These are phyloP conservation scores for Kockiozyma suomiensis DNA, from an alignment of 805 yeast species.

Conservation along the genomic window DNA sequence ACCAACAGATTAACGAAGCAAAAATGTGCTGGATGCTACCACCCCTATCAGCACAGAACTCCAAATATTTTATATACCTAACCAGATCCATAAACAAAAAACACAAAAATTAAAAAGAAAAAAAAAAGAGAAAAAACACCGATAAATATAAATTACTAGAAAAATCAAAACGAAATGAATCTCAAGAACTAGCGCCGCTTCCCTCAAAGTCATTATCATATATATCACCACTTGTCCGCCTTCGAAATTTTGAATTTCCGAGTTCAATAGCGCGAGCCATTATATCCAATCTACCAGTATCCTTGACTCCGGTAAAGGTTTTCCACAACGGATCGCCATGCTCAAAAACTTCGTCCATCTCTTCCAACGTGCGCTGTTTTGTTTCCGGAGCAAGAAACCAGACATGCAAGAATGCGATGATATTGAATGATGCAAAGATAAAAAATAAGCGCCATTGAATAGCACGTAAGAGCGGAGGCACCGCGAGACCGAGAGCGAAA, in stretches of 20 bases:
- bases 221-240: conserved; percentile 11
- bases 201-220: conserved; percentile 14
- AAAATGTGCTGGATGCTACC: no score
- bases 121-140: neutral
- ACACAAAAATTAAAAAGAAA: neutral
- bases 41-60: neutral
- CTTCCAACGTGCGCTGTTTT: conserved; percentile 83
- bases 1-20: neutral
- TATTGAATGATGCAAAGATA: conserved; percentile 60
- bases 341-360: conserved; percentile 49
- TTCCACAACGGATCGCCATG: conserved; percentile 44
- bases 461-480: conserved; percentile 55
- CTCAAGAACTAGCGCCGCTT: neutral
- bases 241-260: conserved; percentile 16
- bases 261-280: conserved; percentile 29
- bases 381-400: conserved; percentile 81
- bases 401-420: conserved; percentile 47
- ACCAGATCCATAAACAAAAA: neutral
- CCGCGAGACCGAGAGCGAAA: conserved; percentile 68
- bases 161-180: neutral
- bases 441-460: conserved; percentile 65
- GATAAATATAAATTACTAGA: neutral
- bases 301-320: conserved; percentile 15
- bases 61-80: neutral
- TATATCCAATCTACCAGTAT: conserved; percentile 6